Evolutionary conservation across 345 rosid genomes (phyloP).

Genomic region (Ceriops decandra): DNA sequence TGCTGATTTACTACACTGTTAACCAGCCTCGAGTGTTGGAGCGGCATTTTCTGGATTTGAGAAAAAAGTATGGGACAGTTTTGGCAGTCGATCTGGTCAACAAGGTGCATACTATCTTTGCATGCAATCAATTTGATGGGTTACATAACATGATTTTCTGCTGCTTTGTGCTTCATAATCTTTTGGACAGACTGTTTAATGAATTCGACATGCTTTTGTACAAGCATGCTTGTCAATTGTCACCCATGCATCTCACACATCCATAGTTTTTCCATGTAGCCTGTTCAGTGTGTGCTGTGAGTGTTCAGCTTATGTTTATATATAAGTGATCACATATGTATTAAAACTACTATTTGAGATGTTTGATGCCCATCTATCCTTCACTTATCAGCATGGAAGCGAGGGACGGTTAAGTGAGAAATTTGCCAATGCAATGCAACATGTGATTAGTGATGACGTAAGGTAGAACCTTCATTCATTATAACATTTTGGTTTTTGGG

Average conservation of each 20-base stretch:
- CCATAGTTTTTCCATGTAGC: neutral
- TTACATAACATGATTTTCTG: neutral
- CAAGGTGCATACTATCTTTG: conserved; percentile 44
- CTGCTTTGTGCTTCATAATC: conserved; percentile 4
- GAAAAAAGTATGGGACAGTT: conserved; percentile 80
- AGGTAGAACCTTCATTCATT: conserved; percentile 53
- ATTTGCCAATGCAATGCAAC: conserved; percentile 64
- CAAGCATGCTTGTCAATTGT: neutral
- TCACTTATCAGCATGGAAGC: conserved; percentile 74
- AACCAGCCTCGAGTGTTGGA: conserved; percentile 67
- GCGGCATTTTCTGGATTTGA: conserved; percentile 90
- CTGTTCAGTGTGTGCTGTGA: neutral
- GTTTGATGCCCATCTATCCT: conserved; percentile 18
- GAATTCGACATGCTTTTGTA: neutral
- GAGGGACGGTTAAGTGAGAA: conserved; percentile 87
- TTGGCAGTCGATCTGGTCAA: conserved; percentile 89
- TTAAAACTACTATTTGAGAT: conserved; percentile 14
- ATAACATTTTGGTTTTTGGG: conserved; percentile 14
- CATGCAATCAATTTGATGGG: neutral
- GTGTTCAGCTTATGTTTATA: neutral
- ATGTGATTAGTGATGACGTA: conserved; percentile 65
- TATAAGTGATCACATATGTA: conserved; percentile 4
- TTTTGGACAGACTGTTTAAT: neutral
- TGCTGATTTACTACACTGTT: conserved; percentile 14
- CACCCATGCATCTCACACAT: neutral